Percentiles rank a stretch among this genome's conserved stretches.
phyloP scores from a whole-genome alignment of 352 stramenopile genomes.

The Pythium periplocum region DNA sequence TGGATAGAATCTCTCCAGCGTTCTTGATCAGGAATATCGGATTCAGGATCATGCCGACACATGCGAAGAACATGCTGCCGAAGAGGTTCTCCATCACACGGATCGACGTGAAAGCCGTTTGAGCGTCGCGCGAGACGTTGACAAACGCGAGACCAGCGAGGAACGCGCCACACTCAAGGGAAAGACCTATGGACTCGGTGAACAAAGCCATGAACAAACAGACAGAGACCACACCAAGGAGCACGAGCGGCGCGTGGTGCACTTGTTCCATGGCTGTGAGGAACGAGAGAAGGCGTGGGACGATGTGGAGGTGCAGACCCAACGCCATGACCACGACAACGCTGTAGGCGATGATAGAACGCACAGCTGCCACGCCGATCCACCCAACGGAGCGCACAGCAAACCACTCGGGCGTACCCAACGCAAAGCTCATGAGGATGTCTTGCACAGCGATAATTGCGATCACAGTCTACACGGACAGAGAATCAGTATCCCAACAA shows the following conservation, averaged over 20 bases:
- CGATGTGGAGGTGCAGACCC: slow-evolving; percentile 66
- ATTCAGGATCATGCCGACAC: slow-evolving; percentile 85
- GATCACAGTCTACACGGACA: slow-evolving; percentile 51
- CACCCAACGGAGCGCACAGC: slow-evolving; percentile 61
- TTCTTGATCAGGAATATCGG: slow-evolving; percentile 79
- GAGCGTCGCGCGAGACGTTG: slow-evolving; percentile 53
- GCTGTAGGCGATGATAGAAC: slow-evolving; percentile 64
- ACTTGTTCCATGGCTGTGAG: slow-evolving; percentile 77
- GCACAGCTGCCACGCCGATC: slow-evolving; percentile 65
- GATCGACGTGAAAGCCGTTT: slow-evolving; percentile 76
- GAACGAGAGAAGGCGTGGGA: slow-evolving; percentile 66
- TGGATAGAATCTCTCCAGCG: slow-evolving; percentile 69
- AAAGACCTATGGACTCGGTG: slow-evolving; percentile 76
- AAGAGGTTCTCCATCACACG: slow-evolving; percentile 87
- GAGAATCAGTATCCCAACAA: slow-evolving; percentile 2
- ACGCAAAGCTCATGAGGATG: slow-evolving; percentile 81
- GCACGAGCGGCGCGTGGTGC: slow-evolving; percentile 67
- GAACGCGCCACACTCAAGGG: slow-evolving; percentile 80
- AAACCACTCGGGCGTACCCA: slow-evolving; percentile 84
- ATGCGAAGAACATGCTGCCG: slow-evolving; percentile 86
- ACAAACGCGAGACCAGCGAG: slow-evolving; percentile 78
- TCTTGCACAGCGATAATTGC: slow-evolving; percentile 85
- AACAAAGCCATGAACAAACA: slow-evolving; percentile 84
- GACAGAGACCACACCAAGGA: slow-evolving; percentile 80
- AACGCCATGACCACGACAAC: slow-evolving; percentile 63